phyloP scores from a whole-genome alignment of 2,329 filamentous ascomycete genomes.

The Aspergillus calidoustus region DNA sequence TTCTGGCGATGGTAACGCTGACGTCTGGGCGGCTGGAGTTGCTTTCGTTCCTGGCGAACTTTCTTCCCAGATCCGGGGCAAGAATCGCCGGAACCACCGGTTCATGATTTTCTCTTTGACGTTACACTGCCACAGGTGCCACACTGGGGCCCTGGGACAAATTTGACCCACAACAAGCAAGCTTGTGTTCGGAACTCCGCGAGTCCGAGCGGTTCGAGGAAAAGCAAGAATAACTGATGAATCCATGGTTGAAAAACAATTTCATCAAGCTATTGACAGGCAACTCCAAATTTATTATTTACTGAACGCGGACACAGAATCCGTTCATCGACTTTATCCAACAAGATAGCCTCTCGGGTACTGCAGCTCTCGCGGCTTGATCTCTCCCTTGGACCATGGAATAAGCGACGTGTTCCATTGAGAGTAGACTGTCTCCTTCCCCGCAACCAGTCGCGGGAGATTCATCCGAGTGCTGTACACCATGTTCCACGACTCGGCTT shows the following conservation, averaged over 20 bases:
- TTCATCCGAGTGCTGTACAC: slow-evolving; percentile 34
- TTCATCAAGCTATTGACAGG: neutral
- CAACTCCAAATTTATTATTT: neutral
- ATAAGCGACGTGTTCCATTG: slow-evolving; percentile 26
- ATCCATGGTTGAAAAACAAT: neutral
- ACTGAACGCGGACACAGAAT: neutral
- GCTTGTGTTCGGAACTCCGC: neutral
- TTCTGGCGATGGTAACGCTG: neutral
- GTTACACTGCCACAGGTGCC: neutral
- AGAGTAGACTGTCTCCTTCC: slow-evolving; percentile 24
- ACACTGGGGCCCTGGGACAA: neutral
- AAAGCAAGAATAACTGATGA: neutral
- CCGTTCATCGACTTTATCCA: neutral
- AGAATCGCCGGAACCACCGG: neutral
- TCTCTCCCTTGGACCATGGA: slow-evolving; percentile 27
- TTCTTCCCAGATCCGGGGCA: neutral
- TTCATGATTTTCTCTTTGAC: neutral
- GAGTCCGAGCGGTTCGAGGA: neutral
- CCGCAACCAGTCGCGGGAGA: slow-evolving; percentile 28
- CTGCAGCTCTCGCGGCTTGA: slow-evolving; percentile 24
- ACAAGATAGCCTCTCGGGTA: slow-evolving; percentile 29
- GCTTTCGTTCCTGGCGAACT: neutral
- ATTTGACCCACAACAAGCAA: neutral
- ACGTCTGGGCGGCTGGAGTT: too few species aligned
- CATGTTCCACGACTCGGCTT: slow-evolving; percentile 26